Evolutionary conservation across 1,284 basidiomycete genomes (phyloP), one percentile per base, ranked within the genome.

Genomic region (Fereydounia khargensis): DNA sequence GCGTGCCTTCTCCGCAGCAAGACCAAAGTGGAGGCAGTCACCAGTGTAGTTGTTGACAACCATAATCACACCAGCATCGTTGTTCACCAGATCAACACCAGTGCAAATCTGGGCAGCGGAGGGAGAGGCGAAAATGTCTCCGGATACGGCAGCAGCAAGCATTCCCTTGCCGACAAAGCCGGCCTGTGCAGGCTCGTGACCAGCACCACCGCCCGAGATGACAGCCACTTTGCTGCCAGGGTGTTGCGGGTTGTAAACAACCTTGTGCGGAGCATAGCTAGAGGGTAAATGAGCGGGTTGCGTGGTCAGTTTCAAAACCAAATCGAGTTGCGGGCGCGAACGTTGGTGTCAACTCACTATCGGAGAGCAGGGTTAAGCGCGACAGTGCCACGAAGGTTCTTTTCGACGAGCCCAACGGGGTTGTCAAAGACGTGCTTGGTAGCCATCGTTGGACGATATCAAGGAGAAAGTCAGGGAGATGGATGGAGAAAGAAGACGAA

Each of bases 101-200:
- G 68, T 65, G 37, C 72, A 72, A 25, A 81, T 79, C 64, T 80
- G 80, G 35, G 68, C 73, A 3, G 80, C 79, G 22, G 76, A 78
- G 1, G 80, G 81, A 40, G 77, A 79, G 6, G 80, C 80, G 62
- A 82, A 82, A 20, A 81, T 76, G 56, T 80, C 79, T n/a, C 79
- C 79, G 0, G 76, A 76, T 9, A 79, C 77, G 53, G 74, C 72
- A 4, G 78, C 79, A 11, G 73, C 71, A 27, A 80, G 66, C 56
- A 80, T 65, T 1, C 79, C 79, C 25, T 60, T 51, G 16, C 79
- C 79, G 6, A 79, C 77, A 36, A 77, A 73, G 20, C 78, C 69
- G 19, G 63, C 68, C 44, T 73, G 73, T 21, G 60, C 65, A 23
- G 78, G 79, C 67, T 80, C 79, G 61, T 80, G 79, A 13, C 79